Evolutionary conservation across 192 early-diverging fungal species (phyloP).

Genomic region (Mortierella alpina): DNA sequence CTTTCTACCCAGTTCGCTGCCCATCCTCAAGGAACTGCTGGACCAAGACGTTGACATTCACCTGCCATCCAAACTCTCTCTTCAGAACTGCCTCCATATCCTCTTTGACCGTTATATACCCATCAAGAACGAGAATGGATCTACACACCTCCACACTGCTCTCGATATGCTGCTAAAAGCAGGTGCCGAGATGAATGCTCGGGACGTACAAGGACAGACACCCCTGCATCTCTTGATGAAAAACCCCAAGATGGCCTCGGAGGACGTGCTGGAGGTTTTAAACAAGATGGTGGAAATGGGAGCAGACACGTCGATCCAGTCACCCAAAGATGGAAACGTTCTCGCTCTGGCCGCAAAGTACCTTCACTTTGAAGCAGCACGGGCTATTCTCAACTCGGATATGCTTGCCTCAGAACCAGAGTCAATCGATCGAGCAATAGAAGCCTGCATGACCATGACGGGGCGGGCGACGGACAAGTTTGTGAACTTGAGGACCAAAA

Average conservation of each 20-base stretch:
- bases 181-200: constrained; percentile 35
- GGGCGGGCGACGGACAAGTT: constrained; percentile 49
- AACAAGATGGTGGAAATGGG: constrained; percentile 39
- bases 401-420: constrained; percentile 42
- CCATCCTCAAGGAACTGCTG: constrained; percentile 41
- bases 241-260: constrained; percentile 95
- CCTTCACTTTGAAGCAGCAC: constrained; percentile 40
- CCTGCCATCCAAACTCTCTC: constrained; percentile 31
- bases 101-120: constrained; percentile 51
- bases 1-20: constrained; percentile 34
- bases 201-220: constrained; percentile 44
- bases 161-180: constrained; percentile 28
- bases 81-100: constrained; percentile 44
- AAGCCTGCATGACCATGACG: constrained; percentile 52
- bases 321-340: constrained; percentile 40
- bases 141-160: constrained; percentile 29
- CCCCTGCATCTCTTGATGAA: constrained; percentile 75
- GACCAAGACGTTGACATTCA: constrained; percentile 34
- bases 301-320: constrained; percentile 36
- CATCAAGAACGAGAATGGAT: constrained; percentile 47
- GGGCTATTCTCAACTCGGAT: constrained; percentile 28
- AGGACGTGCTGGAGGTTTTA: constrained; percentile 60
- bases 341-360: constrained; percentile 49
- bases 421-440: constrained; percentile 44
- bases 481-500: constrained; percentile 50